phyloP scores from a whole-genome alignment of 192 early-diverging fungal species.

The Obelidium mucronatum region DNA sequence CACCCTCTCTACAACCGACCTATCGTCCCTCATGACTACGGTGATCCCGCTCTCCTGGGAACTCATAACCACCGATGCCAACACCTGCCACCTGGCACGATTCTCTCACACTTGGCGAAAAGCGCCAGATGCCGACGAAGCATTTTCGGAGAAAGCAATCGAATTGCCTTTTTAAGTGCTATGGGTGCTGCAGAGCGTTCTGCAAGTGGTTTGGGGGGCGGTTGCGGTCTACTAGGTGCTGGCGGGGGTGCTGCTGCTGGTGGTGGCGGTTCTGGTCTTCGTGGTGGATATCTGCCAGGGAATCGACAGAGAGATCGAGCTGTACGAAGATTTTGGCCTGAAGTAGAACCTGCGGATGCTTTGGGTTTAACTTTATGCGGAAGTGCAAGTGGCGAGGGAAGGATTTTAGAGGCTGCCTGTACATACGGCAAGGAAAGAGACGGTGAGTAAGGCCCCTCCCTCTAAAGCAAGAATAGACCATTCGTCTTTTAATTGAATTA shows the following conservation, averaged over 20 bases:
- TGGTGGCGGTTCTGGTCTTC: too few relatives aligned
- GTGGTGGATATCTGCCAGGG: too few relatives aligned
- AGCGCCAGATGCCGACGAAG: not conserved
- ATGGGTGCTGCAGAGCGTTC: not conserved
- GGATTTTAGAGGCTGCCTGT: not conserved
- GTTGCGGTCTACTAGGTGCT: not conserved
- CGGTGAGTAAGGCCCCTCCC: not conserved
- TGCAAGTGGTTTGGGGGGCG: not conserved
- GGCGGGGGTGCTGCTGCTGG: not conserved
- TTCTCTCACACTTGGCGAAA: conserved; percentile 9
- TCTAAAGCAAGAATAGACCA: too few relatives aligned
- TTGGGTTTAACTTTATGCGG: conserved; percentile 7
- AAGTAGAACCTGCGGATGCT: not conserved
- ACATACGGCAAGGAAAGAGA: conserved; percentile 2
- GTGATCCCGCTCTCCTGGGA: not conserved
- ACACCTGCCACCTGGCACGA: conserved; percentile 1
- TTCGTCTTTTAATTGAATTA: too few relatives aligned
- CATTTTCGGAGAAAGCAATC: not conserved
- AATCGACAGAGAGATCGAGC: not conserved
- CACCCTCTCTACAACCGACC: not conserved
- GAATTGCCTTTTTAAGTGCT: conserved; percentile 10
- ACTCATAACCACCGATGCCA: not conserved
- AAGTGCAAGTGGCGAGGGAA: not conserved
- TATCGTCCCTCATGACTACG: conserved; percentile 15
- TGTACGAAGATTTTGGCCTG: not conserved